A percentile compares a stretch with the other conserved stretches of the same genome.
phyloP scores from a whole-genome alignment of 192 early-diverging fungal genomes.

The Linnemannia elongata region DNA sequence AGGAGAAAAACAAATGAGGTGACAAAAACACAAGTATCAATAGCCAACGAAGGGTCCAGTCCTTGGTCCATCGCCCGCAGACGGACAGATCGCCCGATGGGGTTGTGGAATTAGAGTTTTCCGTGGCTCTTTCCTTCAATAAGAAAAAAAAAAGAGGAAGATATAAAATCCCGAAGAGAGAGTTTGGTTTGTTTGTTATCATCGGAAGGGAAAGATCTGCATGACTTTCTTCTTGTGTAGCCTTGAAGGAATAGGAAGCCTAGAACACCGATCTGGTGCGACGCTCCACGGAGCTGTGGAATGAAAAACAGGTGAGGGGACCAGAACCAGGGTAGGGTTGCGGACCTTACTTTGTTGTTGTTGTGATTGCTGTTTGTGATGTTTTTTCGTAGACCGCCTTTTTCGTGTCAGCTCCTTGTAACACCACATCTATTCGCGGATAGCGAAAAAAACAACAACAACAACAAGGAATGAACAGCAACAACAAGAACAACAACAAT shows the following conservation, averaged over 20 bases:
- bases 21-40: neutral
- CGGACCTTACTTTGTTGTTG: neutral
- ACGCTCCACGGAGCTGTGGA: neutral
- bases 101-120: neutral
- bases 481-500: neutral
- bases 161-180: neutral
- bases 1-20: neutral
- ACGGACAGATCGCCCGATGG: neutral
- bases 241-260: neutral
- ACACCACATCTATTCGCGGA: neutral
- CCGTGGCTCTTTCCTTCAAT: neutral
- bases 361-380: neutral
- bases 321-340: neutral
- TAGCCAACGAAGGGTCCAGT: neutral
- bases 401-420: neutral
- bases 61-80: neutral
- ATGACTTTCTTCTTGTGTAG: neutral
- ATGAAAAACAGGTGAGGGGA: neutral
- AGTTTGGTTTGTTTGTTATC: neutral
- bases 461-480: neutral
- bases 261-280: neutral
- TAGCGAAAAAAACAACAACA: neutral
- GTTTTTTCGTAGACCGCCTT: neutral
- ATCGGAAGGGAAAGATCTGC: neutral
- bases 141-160: neutral